Evolutionary conservation across 257 asterid genomes (phyloP), one percentile per base, ranked within the genome.

Genomic region (Parsonsia alboflavescens): DNA sequence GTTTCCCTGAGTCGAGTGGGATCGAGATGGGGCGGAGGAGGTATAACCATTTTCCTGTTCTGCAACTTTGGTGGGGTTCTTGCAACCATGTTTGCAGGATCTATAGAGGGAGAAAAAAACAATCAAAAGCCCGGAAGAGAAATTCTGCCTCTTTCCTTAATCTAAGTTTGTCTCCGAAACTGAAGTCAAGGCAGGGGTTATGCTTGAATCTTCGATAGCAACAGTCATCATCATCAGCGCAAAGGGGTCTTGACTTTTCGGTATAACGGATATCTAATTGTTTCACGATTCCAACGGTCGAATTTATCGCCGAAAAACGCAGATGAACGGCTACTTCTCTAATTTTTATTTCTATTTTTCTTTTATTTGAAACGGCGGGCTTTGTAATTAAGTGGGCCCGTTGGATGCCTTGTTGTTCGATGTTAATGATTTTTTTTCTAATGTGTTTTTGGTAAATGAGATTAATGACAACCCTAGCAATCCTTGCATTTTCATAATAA

Each of bases 1-100:
- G 97, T 89, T 81, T 91, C 96, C 64, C 93, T 79, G 72, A 93
- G 89, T 67, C 87, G 91, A 61, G 86, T 77, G 58, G 96, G 93
- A 66, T 88, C 85, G 61, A 91, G 88, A n/a, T 39, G 70, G 1
- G 76, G 42, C 21, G 76, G 74, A 56, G 52, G 75, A 57, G 84
- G 80, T 79, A 74, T 74, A 84, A 42, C 82, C 82, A 77, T 80
- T 72, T 71, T 85, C 75, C 80, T 78, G 39, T 44, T 19, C 68
- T 68, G 92, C 77, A 67, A 82, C 83, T 86, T 84, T 30, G 93
- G 89, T 75, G 99, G 96, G 82, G 77, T 87, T 88, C 96, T 88
- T 16, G 99, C 97, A 48, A 92, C 98, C 99, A 94, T 94, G 80
- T 77, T 78, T 73, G n/a, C 24, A 16, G 42, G 59, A 36, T 61